These are phyloP conservation scores for Penicillium paneum DNA, from an alignment of 2,329 filamentous ascomycete species.

Conservation along the genomic window DNA sequence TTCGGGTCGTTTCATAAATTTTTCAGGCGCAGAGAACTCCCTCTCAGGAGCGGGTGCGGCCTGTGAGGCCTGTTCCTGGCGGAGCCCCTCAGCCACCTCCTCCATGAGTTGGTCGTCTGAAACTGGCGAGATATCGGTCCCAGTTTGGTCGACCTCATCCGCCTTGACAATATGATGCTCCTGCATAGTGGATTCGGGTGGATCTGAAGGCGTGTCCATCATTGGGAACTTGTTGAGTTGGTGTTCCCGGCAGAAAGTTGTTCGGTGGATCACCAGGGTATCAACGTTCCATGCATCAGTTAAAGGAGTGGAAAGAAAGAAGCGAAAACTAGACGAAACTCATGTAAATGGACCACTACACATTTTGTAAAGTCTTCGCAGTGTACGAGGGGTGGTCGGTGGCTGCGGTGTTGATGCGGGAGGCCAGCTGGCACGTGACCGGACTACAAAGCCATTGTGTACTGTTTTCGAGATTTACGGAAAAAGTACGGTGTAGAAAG, in stretches of 20 bases:
- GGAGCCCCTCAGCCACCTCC: slow-evolving; percentile 39
- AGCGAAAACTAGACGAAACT: not conserved
- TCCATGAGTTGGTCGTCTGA: slow-evolving; percentile 45
- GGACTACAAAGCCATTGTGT: not conserved
- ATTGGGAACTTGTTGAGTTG: slow-evolving; percentile 2
- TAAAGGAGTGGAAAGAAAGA: slow-evolving; percentile 6
- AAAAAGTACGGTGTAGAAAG: not conserved
- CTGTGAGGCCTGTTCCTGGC: slow-evolving; percentile 33
- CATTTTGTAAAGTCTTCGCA: not conserved
- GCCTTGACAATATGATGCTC: slow-evolving; percentile 47
- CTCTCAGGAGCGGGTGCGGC: slow-evolving; percentile 9
- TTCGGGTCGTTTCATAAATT: slow-evolving; percentile 32
- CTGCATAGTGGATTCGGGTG: slow-evolving; percentile 24
- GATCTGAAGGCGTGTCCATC: slow-evolving; percentile 29
- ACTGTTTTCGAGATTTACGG: not conserved
- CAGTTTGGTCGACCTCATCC: slow-evolving; percentile 50
- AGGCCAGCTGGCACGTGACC: not conserved
- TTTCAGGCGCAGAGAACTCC: slow-evolving; percentile 15
- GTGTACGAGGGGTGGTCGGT: not conserved
- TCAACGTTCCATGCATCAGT: not conserved
- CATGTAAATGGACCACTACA: not conserved
- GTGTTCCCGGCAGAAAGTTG: slow-evolving; percentile 3
- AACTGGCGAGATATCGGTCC: slow-evolving; percentile 46
- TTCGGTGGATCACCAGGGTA: slow-evolving; percentile 7
- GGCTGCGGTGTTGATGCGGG: slow-evolving; percentile 3